These are phyloP conservation scores for Fragosphaeria purpurea DNA, from an alignment of 2,329 filamentous ascomycete species.

Conservation along the genomic window DNA sequence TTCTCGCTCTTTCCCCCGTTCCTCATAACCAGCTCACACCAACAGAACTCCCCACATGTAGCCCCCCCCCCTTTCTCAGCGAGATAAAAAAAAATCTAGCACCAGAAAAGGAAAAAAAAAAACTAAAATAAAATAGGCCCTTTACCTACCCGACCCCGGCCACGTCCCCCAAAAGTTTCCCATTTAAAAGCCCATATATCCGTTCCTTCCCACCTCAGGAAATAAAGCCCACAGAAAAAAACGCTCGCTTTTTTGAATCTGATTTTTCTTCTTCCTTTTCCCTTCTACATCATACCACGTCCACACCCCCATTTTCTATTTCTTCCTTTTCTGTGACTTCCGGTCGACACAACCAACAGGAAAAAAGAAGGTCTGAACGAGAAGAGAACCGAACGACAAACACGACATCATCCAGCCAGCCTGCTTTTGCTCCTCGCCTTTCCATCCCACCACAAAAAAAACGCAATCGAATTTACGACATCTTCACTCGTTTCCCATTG, in stretches of 20 bases:
- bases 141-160: slow-evolving; percentile 12
- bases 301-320: neutral
- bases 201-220: slow-evolving; percentile 7
- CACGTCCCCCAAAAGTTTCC: neutral
- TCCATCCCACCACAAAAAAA: neutral
- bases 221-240: slow-evolving; percentile 3
- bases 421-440: neutral
- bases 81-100: neutral
- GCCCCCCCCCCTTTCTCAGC: slow-evolving; percentile 7
- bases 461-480: too few relatives aligned
- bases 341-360: too few relatives aligned
- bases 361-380: too few relatives aligned
- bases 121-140: slow-evolving; percentile 3
- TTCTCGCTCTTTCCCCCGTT: slow-evolving; percentile 5
- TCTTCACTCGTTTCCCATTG: too few relatives aligned
- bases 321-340: neutral
- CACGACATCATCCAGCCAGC: too few relatives aligned
- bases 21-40: slow-evolving; percentile 3
- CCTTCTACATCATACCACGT: neutral
- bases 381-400: too few relatives aligned
- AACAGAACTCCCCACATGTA: slow-evolving; percentile 11
- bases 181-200: slow-evolving; percentile 14
- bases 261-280: neutral
- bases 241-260: slow-evolving; percentile 1
- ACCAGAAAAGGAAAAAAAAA: neutral